Conservation (phyloP, 2,329 filamentous ascomycete species). For the Aspergillus sp. region DNA sequence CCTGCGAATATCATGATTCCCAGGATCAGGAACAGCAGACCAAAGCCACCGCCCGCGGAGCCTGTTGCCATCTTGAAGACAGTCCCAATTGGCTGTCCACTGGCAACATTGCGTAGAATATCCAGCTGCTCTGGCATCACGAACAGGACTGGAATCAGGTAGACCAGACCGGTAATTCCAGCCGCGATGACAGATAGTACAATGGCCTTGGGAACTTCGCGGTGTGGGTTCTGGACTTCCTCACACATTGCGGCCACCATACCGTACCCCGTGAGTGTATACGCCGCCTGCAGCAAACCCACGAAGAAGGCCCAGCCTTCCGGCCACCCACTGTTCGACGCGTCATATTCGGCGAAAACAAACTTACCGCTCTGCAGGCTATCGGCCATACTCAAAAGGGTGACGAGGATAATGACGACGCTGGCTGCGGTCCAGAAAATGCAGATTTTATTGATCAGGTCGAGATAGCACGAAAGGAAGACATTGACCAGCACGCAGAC, state of each 20-base stretch:
- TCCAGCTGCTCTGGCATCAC: conserved; percentile 65
- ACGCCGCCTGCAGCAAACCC: conserved; percentile 63
- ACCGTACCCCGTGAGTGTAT: conserved; percentile 58
- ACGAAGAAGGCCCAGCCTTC: conserved; percentile 72
- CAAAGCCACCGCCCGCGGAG: conserved; percentile 70
- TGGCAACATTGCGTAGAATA: conserved; percentile 63
- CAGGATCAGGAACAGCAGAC: conserved; percentile 71
- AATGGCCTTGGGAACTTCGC: conserved; percentile 70
- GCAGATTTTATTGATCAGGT: conserved; percentile 70
- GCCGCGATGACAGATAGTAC: conserved; percentile 67
- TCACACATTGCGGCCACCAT: conserved; percentile 73
- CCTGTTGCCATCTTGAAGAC: conserved; percentile 76
- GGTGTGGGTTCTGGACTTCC: conserved; percentile 67
- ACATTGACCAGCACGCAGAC: conserved; percentile 65
- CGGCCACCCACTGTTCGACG: conserved; percentile 66
- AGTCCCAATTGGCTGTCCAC: conserved; percentile 72
- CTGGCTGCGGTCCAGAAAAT: conserved; percentile 70
- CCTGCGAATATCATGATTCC: conserved; percentile 77
- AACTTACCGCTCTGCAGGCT: conserved; percentile 59
- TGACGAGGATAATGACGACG: conserved; percentile 67
- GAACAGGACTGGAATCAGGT: conserved; percentile 73
- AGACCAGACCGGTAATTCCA: conserved; percentile 64
- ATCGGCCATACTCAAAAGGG: conserved; percentile 60
- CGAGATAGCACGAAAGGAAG: conserved; percentile 61
- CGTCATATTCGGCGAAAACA: conserved; percentile 69